Conservation (phyloP, 2,329 filamentous ascomycete species). For the Aspergillus fischeri region DNA sequence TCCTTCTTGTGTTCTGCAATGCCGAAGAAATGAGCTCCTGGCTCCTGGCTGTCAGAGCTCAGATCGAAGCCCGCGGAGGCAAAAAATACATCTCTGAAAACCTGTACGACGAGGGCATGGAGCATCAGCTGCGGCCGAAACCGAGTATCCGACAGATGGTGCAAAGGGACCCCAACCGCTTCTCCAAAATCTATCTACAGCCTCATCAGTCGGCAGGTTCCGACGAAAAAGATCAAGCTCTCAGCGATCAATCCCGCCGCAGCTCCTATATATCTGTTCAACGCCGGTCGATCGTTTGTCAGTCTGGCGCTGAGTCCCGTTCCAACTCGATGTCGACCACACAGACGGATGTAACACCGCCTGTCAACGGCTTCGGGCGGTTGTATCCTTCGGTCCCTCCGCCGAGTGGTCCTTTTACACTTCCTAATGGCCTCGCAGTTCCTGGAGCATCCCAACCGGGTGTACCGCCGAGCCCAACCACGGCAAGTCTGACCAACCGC, state of each 20-base stretch:
- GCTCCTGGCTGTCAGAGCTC: constrained; percentile 42
- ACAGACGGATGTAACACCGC: constrained; percentile 20
- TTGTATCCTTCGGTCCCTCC: constrained; percentile 15
- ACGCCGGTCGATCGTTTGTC: constrained; percentile 23
- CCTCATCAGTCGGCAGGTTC: constrained; percentile 20
- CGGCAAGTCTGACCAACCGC: constrained; percentile 22
- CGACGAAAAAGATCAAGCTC: constrained; percentile 22
- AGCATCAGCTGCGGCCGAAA: constrained; percentile 24
- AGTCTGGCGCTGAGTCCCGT: constrained; percentile 21
- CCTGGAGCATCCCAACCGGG: not conserved
- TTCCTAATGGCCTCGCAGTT: constrained; percentile 11
- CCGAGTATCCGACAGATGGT: constrained; percentile 30
- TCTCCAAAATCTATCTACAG: constrained; percentile 28
- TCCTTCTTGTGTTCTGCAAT: constrained; percentile 42
- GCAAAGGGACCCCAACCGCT: constrained; percentile 32
- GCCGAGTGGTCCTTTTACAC: constrained; percentile 13
- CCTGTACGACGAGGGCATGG: constrained; percentile 25
- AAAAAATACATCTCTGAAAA: constrained; percentile 41
- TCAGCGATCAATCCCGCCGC: constrained; percentile 22
- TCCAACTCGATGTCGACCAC: constrained; percentile 26
- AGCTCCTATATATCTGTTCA: constrained; percentile 28
- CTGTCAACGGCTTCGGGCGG: constrained; percentile 10
- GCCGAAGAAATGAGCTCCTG: constrained; percentile 44
- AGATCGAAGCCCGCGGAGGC: constrained; percentile 45
- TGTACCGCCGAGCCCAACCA: constrained; percentile 15